Conservation (phyloP, 2,329 filamentous ascomycete species). For the Clonostachys solani region DNA sequence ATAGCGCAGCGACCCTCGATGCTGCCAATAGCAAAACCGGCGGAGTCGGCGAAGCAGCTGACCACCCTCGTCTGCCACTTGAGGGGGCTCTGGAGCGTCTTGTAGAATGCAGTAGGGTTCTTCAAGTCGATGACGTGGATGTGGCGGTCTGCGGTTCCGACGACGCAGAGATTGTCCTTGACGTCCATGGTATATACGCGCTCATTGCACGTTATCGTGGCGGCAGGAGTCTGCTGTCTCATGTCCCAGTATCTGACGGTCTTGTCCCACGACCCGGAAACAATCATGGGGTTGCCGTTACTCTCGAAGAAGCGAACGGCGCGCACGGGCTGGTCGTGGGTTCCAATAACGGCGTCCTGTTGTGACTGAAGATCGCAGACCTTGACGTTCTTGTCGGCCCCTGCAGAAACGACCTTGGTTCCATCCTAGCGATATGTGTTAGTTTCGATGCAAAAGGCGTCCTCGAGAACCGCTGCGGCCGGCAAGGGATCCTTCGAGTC, state of each 20-base stretch:
- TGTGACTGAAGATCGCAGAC: conserved; percentile 75
- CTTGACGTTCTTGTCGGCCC: conserved; percentile 86
- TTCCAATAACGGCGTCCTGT: conserved; percentile 69
- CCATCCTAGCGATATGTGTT: conserved; percentile 65
- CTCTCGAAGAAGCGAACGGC: conserved; percentile 74
- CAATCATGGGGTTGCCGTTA: conserved; percentile 71
- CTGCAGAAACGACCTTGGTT: conserved; percentile 79
- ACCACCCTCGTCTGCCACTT: conserved; percentile 98
- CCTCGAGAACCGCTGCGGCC: no score
- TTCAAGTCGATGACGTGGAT: conserved; percentile 93
- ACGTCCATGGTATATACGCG: conserved; percentile 91
- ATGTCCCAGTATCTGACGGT: conserved; percentile 88
- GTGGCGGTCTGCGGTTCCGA: conserved; percentile 91
- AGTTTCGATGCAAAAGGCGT: no score
- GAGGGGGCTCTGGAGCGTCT: conserved; percentile 89
- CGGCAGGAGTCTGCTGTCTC: conserved; percentile 60
- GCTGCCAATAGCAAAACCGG: conserved; percentile 90
- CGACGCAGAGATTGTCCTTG: conserved; percentile 79
- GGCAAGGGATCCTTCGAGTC: no score
- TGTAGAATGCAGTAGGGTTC: conserved; percentile 88
- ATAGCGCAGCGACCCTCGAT: conserved; percentile 98
- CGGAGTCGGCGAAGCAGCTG: conserved; percentile 88
- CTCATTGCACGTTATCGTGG: conserved; percentile 65
- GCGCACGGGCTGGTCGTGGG: conserved; percentile 80
- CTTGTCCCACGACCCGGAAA: conserved; percentile 92